These are phyloP conservation scores for Colletotrichum incanum DNA, from an alignment of 2,329 filamentous ascomycete species.

Conservation along the genomic window DNA sequence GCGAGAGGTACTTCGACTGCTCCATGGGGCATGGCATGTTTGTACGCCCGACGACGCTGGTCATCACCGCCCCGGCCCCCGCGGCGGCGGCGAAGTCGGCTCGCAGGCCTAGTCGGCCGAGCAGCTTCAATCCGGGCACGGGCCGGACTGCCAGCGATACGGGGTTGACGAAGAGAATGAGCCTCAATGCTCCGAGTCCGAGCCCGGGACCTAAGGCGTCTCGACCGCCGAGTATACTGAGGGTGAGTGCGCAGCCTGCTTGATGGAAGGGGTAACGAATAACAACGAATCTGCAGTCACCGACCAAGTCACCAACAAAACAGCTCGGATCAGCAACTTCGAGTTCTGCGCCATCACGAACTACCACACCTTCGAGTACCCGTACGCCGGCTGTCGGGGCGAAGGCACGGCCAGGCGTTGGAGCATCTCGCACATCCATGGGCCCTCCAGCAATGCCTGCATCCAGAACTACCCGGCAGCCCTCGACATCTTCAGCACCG, in stretches of 20 bases:
- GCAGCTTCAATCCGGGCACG: slow-evolving; percentile 62
- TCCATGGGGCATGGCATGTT: slow-evolving; percentile 86
- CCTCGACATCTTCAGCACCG: slow-evolving; percentile 60
- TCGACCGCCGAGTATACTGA: slow-evolving; percentile 69
- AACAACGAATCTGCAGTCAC: slow-evolving; percentile 68
- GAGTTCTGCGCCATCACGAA: slow-evolving; percentile 73
- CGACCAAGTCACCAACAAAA: slow-evolving; percentile 86
- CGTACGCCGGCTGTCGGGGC: slow-evolving; percentile 60
- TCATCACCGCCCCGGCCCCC: slow-evolving; percentile 67
- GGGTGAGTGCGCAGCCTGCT: slow-evolving; percentile 57
- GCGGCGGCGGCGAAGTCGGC: slow-evolving; percentile 52
- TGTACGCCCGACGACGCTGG: slow-evolving; percentile 80
- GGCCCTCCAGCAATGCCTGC: slow-evolving; percentile 72
- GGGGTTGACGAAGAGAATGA: slow-evolving; percentile 74
- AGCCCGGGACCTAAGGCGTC: slow-evolving; percentile 75
- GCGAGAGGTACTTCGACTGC: slow-evolving; percentile 91
- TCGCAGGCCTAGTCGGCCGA: slow-evolving; percentile 63
- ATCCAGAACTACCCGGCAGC: slow-evolving; percentile 59
- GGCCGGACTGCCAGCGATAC: slow-evolving; percentile 64
- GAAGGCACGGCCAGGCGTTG: slow-evolving; percentile 71
- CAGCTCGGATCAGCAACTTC: slow-evolving; percentile 72
- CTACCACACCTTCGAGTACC: slow-evolving; percentile 74
- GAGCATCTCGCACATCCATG: slow-evolving; percentile 75
- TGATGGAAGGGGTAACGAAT: slow-evolving; percentile 1
- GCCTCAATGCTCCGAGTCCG: slow-evolving; percentile 80